Percentiles rank a stretch among this genome's conserved stretches.
Evolutionary conservation across 1,284 basidiomycete genomes (phyloP).

Genomic region (Taiwanofungus camphoratus): DNA sequence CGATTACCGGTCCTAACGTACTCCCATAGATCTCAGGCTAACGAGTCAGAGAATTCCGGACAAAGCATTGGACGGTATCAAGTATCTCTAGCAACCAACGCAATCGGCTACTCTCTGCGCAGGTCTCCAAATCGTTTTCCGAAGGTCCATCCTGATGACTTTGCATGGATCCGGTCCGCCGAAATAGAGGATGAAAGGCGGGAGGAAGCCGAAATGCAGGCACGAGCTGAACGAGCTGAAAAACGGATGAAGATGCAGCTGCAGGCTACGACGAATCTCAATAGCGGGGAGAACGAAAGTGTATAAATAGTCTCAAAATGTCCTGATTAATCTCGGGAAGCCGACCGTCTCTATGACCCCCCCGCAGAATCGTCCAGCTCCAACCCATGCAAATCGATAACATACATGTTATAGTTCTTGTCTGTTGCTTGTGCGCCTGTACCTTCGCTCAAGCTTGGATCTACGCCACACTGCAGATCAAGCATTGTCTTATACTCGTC

Average conservation of each 20-base stretch:
- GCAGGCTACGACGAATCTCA: slow-evolving; percentile 3
- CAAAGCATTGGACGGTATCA: neutral
- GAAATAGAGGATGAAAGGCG: slow-evolving; percentile 8
- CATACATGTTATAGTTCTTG: slow-evolving; percentile 71
- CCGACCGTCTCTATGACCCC: slow-evolving; percentile 14
- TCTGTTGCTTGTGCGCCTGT: slow-evolving; percentile 55
- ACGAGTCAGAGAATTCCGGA: neutral
- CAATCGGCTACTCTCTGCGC: slow-evolving; percentile 17
- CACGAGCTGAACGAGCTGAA: slow-evolving; percentile 2
- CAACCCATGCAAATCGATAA: slow-evolving; percentile 76
- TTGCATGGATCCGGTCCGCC: slow-evolving; percentile 30
- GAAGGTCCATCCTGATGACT: slow-evolving; percentile 25
- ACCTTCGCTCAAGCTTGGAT: slow-evolving; percentile 49
- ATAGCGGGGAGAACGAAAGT: neutral
- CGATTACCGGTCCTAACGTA: slow-evolving; percentile 52
- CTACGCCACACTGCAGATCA: slow-evolving; percentile 80
- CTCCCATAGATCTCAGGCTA: neutral
- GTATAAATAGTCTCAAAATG: slow-evolving; percentile 2
- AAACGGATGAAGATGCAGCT: neutral
- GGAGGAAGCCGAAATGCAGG: slow-evolving; percentile 1
- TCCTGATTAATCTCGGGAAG: slow-evolving; percentile 8
- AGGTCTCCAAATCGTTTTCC: slow-evolving; percentile 18
- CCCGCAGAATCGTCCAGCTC: slow-evolving; percentile 53
- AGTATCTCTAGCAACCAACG: slow-evolving; percentile 13
- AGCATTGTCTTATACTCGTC: slow-evolving; percentile 91